Conservation (phyloP, 2,329 filamentous ascomycete species). For the Graphiopsis chlorocephala region DNA sequence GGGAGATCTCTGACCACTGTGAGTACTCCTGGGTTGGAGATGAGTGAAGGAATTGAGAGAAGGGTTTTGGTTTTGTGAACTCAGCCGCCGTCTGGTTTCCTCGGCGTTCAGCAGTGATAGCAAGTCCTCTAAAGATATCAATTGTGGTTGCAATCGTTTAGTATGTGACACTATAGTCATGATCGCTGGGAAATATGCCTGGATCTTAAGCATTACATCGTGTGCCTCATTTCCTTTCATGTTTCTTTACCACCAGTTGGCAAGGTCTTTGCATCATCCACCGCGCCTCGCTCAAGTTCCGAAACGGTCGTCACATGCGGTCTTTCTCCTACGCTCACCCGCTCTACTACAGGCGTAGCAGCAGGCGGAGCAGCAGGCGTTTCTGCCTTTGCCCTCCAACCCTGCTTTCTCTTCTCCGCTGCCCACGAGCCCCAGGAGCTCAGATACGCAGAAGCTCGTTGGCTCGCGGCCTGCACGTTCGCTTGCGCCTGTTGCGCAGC, state of each 20-base stretch:
- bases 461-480: constrained; percentile 52
- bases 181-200: not conserved
- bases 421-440: constrained; percentile 64
- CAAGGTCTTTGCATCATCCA: not conserved
- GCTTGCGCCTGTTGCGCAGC: constrained; percentile 50
- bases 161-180: not conserved
- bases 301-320: constrained; percentile 2
- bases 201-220: not conserved
- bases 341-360: not conserved
- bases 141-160: not conserved
- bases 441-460: constrained; percentile 59
- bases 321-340: not conserved
- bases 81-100: not conserved
- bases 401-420: constrained; percentile 70
- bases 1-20: not conserved
- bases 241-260: not conserved
- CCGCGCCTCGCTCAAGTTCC: not conserved
- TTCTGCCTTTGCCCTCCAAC: constrained; percentile 24
- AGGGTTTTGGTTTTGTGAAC: not conserved
- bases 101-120: not conserved
- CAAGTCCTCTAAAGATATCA: not conserved
- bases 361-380: not conserved
- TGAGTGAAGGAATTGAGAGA: not conserved
- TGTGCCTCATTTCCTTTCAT: not conserved
- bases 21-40: not conserved